A percentile compares a stretch with the other conserved stretches of the same genome.
Evolutionary conservation across 2,329 filamentous ascomycete genomes (phyloP).

Genomic region (Fusarium robinianum): DNA sequence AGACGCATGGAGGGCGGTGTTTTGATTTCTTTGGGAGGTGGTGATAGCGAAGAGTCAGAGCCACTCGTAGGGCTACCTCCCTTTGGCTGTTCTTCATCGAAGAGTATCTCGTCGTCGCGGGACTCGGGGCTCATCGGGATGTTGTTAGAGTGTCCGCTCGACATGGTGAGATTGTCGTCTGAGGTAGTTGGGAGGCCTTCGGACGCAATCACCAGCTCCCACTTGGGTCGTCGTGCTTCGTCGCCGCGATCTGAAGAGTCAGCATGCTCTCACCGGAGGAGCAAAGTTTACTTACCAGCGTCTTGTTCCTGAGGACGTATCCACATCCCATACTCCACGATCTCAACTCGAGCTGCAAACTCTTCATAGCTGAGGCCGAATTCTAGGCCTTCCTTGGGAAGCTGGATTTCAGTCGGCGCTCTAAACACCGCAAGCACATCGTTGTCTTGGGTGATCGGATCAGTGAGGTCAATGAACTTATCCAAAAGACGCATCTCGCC

Average conservation of each 20-base stretch:
- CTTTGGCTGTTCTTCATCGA: background rate
- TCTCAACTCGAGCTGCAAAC: conserved; percentile 32
- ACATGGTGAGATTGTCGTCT: too few relatives aligned
- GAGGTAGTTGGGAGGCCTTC: too few relatives aligned
- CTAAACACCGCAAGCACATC: conserved; percentile 17
- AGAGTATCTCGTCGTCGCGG: background rate
- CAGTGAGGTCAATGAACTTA: conserved; percentile 25
- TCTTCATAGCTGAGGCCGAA: conserved; percentile 27
- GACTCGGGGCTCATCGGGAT: too few relatives aligned
- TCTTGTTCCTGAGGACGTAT: conserved; percentile 9
- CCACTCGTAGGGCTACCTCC: conserved; percentile 4
- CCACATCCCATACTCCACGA: conserved; percentile 36
- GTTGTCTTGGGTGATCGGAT: conserved; percentile 7
- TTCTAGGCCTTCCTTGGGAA: conserved; percentile 29
- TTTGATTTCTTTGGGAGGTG: conserved; percentile 16
- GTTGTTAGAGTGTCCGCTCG: too few relatives aligned
- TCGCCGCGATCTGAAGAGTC: too few relatives aligned
- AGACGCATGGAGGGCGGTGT: conserved; percentile 23
- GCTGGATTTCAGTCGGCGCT: conserved; percentile 17
- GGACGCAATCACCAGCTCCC: too few relatives aligned
- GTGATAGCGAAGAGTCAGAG: conserved; percentile 19
- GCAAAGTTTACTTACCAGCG: conserved; percentile 10
- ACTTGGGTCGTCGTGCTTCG: too few relatives aligned
- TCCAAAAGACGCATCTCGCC: conserved; percentile 27
- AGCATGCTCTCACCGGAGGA: too few relatives aligned